A percentile compares a stretch with the other conserved stretches of the same genome.
Conservation (phyloP, 495 filamentous ascomycete genomes). For the Xylaria nigripes region DNA sequence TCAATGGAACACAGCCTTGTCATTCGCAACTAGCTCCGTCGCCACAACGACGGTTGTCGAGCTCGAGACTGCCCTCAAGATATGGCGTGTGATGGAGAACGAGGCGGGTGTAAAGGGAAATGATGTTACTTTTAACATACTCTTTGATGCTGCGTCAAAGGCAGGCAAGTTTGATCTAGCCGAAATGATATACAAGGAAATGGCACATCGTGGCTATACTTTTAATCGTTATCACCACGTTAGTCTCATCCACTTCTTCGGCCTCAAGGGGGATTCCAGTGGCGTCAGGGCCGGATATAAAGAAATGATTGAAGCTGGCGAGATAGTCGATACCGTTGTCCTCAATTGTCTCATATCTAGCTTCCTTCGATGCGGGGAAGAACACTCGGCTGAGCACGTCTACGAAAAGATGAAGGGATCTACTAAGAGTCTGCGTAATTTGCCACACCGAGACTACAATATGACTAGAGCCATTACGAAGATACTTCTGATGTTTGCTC, state of each 20-base stretch:
- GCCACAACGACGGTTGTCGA: conserved; percentile 54
- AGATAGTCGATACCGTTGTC: conserved; percentile 80
- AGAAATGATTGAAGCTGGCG: conserved; percentile 67
- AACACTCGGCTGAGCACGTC: conserved; percentile 61
- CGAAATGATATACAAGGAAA: conserved; percentile 75
- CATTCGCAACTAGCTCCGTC: conserved; percentile 65
- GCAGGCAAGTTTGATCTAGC: conserved; percentile 73
- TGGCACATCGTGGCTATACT: conserved; percentile 54
- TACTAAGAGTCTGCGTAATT: conserved; percentile 22
- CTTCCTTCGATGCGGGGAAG: conserved; percentile 64
- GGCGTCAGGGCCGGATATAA: conserved; percentile 64
- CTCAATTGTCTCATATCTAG: conserved; percentile 78
- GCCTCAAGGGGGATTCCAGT: conserved; percentile 58
- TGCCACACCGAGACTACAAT: conserved; percentile 35
- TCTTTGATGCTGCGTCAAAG: conserved; percentile 83
- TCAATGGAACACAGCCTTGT: conserved; percentile 79
- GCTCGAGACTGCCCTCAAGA: conserved; percentile 59
- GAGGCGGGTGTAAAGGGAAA: conserved; percentile 55
- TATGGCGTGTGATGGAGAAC: conserved; percentile 88
- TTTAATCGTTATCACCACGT: conserved; percentile 70
- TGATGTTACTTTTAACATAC: conserved; percentile 76
- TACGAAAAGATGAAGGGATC: conserved; percentile 73
- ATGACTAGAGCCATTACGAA: conserved; percentile 47
- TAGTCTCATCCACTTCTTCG: conserved; percentile 73
- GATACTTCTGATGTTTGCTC: conserved; percentile 46